Evolutionary conservation across 2,329 filamentous ascomycete species (phyloP).

Genomic region (Aspergillus puulaauensis): DNA sequence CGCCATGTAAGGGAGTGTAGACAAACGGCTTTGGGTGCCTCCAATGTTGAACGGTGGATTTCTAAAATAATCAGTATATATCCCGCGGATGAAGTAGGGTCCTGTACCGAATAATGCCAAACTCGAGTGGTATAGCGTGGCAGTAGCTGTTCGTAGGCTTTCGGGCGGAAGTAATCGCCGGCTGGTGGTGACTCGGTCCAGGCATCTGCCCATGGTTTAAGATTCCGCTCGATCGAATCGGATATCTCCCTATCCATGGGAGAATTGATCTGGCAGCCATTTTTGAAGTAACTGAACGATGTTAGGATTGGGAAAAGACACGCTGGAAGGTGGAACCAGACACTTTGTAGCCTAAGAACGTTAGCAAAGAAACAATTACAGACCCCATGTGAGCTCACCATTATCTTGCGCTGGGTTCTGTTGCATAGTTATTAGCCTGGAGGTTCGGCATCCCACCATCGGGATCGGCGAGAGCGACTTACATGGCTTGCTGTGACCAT

Average conservation of each 20-base stretch:
- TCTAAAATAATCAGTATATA: conserved; percentile 25
- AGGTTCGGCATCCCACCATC: not conserved
- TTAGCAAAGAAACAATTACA: conserved; percentile 2
- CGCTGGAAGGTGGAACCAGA: conserved; percentile 20
- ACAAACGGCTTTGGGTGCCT: conserved; percentile 36
- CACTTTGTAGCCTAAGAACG: conserved; percentile 58
- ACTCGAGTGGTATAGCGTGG: conserved; percentile 31
- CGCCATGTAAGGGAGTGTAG: conserved; percentile 44
- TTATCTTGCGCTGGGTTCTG: conserved; percentile 63
- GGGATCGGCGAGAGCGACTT: conserved; percentile 17
- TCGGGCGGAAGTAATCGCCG: conserved; percentile 28
- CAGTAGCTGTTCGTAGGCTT: conserved; percentile 29
- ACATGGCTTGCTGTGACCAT: conserved; percentile 67
- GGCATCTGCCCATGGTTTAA: conserved; percentile 48
- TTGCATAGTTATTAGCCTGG: conserved; percentile 8
- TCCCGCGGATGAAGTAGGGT: not conserved
- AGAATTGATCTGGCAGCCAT: conserved; percentile 65
- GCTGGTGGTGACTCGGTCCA: conserved; percentile 53
- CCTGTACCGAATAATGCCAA: conserved; percentile 31
- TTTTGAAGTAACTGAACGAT: conserved; percentile 54
- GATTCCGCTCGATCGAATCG: conserved; percentile 54
- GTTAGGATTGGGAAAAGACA: conserved; percentile 21
- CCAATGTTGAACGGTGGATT: conserved; percentile 32
- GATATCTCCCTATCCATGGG: conserved; percentile 62
- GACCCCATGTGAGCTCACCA: conserved; percentile 32